Conservation (phyloP, 2,329 filamentous ascomycete species). For the Aspergillus sergii region DNA sequence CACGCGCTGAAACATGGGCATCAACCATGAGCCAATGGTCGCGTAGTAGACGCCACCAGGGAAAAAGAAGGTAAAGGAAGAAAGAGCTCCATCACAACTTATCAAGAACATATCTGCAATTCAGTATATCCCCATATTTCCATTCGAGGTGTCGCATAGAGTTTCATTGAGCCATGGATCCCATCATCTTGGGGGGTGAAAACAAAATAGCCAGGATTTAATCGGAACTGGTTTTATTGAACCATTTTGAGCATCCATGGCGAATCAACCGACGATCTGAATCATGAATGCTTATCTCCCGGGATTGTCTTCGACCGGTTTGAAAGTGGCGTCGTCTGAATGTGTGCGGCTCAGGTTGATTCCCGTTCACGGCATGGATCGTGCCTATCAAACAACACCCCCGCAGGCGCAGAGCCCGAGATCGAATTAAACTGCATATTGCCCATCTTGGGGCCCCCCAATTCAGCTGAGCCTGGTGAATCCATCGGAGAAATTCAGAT, state of each 20-base stretch:
- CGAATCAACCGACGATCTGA: background rate
- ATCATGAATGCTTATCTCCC: slow-evolving; percentile 8
- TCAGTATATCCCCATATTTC: background rate
- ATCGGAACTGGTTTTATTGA: background rate
- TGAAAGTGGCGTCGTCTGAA: background rate
- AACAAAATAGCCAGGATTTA: background rate
- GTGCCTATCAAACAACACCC: slow-evolving; percentile 16
- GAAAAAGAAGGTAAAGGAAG: background rate
- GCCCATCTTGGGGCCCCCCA: background rate
- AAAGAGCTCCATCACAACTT: background rate
- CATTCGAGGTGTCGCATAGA: background rate
- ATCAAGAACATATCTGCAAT: background rate
- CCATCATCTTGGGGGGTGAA: background rate
- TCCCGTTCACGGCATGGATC: slow-evolving; percentile 8
- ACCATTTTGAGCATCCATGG: background rate
- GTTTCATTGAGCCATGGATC: background rate
- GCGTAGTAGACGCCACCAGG: background rate
- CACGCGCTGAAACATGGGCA: background rate
- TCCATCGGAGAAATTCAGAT: slow-evolving; percentile 4
- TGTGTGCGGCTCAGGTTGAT: slow-evolving; percentile 11
- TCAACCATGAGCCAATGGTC: background rate
- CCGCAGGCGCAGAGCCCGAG: slow-evolving; percentile 12
- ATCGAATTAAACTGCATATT: slow-evolving; percentile 16
- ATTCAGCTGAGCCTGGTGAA: slow-evolving; percentile 21
- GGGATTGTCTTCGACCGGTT: background rate